Evolutionary conservation across 768 basidiomycete species (phyloP).

Genomic region (Phlebiopsis gigantea): DNA sequence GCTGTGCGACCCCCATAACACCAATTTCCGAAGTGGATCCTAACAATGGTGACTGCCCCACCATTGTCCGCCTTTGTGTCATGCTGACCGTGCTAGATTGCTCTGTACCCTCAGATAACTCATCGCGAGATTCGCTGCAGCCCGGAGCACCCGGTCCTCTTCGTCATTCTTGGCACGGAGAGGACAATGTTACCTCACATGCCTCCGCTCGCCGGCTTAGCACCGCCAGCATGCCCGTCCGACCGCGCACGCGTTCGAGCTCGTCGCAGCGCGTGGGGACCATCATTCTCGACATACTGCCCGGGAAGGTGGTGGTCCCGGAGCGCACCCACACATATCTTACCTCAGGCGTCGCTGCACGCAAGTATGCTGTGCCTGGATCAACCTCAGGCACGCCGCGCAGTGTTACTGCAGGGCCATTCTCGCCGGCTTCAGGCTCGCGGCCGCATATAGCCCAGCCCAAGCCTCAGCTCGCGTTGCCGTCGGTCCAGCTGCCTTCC

Average conservation of each 20-base stretch:
- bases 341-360: conserved; percentile 9
- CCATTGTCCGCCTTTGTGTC: neutral
- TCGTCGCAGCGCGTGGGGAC: conserved; percentile 33
- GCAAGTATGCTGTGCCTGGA: conserved; percentile 4
- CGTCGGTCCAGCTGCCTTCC: conserved; percentile 21
- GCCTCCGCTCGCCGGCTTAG: conserved; percentile 24
- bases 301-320: conserved; percentile 29
- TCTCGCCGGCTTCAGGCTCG: neutral
- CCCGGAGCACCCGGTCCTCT: conserved; percentile 4
- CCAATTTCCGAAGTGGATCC: conserved; percentile 24
- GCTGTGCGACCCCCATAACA: conserved; percentile 26
- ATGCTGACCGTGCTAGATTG: neutral
- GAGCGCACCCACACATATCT: conserved; percentile 12
- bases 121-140: conserved; percentile 10
- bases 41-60: conserved; percentile 17
- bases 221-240: conserved; percentile 23
- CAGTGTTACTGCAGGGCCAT: neutral
- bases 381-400: conserved; percentile 5
- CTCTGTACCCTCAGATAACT: conserved; percentile 2
- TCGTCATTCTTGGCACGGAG: conserved; percentile 25
- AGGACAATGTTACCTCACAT: conserved; percentile 8
- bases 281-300: conserved; percentile 58
- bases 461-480: conserved; percentile 18
- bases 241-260: conserved; percentile 18
- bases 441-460: conserved; percentile 17